phyloP scores from a whole-genome alignment of 2,329 filamentous ascomycete species.

The Dactylellina sp. region DNA sequence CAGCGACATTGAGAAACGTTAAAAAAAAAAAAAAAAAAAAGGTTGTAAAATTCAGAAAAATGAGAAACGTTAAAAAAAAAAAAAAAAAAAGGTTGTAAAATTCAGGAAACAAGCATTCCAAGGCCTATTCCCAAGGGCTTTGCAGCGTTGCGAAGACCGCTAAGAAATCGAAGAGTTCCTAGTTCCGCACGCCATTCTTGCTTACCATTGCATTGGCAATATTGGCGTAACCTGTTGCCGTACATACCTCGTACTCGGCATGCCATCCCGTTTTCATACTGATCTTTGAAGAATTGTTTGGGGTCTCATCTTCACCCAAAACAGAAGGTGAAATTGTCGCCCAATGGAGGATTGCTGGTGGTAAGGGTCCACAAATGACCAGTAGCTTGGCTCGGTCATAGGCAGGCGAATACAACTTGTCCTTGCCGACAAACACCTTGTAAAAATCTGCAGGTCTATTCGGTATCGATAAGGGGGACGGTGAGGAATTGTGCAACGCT shows the following conservation, averaged over 20 bases:
- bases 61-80: no score
- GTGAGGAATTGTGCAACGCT: slow-evolving; percentile 27
- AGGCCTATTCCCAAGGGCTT: slow-evolving; percentile 18
- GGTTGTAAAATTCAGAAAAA: slow-evolving; percentile 15
- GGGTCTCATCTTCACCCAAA: slow-evolving; percentile 35
- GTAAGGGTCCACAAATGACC: neutral
- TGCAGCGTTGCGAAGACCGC: neutral
- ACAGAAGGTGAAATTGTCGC: slow-evolving; percentile 34
- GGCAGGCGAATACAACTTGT: slow-evolving; percentile 47
- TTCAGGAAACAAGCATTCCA: slow-evolving; percentile 47
- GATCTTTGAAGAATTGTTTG: neutral
- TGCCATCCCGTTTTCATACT: slow-evolving; percentile 34
- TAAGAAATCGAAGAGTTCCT: slow-evolving; percentile 41
- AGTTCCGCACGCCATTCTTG: neutral
- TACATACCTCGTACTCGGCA: slow-evolving; percentile 28
- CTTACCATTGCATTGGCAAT: no score
- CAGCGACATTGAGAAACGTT: no score
- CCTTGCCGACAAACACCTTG: neutral
- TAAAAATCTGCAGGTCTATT: neutral
- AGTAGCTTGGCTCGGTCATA: slow-evolving; percentile 6
- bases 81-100: neutral
- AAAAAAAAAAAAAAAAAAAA: no score
- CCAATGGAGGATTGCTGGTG: neutral
- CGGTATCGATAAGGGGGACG: slow-evolving; percentile 39
- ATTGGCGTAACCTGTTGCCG: no score